phyloP scores from a whole-genome alignment of 2,329 filamentous ascomycete genomes.

The Chrysosporium keratinophilum region DNA sequence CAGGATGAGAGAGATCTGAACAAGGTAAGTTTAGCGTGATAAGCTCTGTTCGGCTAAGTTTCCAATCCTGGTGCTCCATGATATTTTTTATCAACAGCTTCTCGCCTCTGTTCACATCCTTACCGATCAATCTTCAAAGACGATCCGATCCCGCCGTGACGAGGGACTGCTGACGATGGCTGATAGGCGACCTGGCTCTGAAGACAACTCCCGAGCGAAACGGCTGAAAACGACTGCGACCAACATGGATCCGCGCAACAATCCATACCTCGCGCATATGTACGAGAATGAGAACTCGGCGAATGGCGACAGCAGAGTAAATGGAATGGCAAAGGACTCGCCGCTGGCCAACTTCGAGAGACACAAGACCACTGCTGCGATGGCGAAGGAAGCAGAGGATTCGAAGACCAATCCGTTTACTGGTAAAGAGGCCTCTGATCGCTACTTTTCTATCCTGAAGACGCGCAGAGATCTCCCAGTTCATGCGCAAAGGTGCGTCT shows the following conservation, averaged over 20 bases:
- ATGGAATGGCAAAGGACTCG: conserved; percentile 30
- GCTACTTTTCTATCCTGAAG: conserved; percentile 85
- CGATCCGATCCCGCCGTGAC: conserved; percentile 7
- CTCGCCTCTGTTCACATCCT: neutral
- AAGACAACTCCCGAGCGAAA: conserved; percentile 43
- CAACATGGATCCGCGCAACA: conserved; percentile 48
- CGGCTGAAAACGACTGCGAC: conserved; percentile 43
- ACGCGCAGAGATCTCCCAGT: conserved; percentile 77
- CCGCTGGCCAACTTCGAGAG: conserved; percentile 59
- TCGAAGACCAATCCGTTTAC: conserved; percentile 79
- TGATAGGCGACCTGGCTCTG: conserved; percentile 46
- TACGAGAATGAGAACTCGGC: conserved; percentile 46
- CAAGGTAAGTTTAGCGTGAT: conserved; percentile 22
- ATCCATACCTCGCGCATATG: conserved; percentile 89
- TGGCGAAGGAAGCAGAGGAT: conserved; percentile 67
- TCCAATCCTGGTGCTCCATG: conserved; percentile 17
- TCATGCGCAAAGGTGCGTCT: conserved; percentile 66
- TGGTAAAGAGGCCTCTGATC: conserved; percentile 60
- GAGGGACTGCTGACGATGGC: conserved; percentile 38
- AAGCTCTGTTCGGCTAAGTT: conserved; percentile 21
- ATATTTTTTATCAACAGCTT: neutral
- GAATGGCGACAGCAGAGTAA: conserved; percentile 23
- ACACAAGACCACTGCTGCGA: conserved; percentile 67
- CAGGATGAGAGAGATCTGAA: neutral
- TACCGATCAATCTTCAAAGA: neutral